These are phyloP conservation scores for Cryomyces minteri DNA, from an alignment of 495 filamentous ascomycete species.

Conservation along the genomic window DNA sequence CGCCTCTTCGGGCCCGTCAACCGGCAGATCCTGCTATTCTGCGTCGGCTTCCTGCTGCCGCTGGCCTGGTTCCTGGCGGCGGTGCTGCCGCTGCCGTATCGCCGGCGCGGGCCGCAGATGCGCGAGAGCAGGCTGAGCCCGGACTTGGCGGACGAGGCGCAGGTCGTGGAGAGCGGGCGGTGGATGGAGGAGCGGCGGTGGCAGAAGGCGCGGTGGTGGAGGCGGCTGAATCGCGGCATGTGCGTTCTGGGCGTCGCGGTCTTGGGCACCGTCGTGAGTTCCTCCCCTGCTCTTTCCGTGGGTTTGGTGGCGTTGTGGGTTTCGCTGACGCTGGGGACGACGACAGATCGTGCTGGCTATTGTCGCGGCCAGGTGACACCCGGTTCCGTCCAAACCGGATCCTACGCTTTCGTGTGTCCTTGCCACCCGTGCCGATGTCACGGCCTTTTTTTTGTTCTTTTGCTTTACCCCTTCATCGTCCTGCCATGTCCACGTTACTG, in stretches of 20 bases:
- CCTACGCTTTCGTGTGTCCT: too few relatives aligned
- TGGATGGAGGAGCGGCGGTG: slow-evolving; percentile 24
- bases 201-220: slow-evolving; percentile 83
- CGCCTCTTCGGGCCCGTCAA: slow-evolving; percentile 41
- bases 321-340: slow-evolving; percentile 8
- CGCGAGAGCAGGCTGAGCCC: background rate
- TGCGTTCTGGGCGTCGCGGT: slow-evolving; percentile 59
- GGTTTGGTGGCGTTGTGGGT: background rate
- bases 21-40: slow-evolving; percentile 73
- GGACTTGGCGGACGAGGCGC: background rate
- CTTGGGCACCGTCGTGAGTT: slow-evolving; percentile 52
- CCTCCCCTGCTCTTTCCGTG: background rate
- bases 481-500: too few relatives aligned
- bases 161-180: too few relatives aligned
- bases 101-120: slow-evolving; percentile 13
- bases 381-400: too few relatives aligned
- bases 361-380: slow-evolving; percentile 21
- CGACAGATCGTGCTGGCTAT: slow-evolving; percentile 36
- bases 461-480: too few relatives aligned
- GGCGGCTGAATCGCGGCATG: slow-evolving; percentile 79
- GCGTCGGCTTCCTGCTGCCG: slow-evolving; percentile 72
- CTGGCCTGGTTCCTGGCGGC: slow-evolving; percentile 82
- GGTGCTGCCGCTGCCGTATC: slow-evolving; percentile 57
- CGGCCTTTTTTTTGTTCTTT: too few relatives aligned
- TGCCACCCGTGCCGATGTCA: too few relatives aligned